Evolutionary conservation across 2,329 filamentous ascomycete genomes (phyloP), one percentile per base, ranked within the genome.

Genomic region (Elsinoe arachidis): DNA sequence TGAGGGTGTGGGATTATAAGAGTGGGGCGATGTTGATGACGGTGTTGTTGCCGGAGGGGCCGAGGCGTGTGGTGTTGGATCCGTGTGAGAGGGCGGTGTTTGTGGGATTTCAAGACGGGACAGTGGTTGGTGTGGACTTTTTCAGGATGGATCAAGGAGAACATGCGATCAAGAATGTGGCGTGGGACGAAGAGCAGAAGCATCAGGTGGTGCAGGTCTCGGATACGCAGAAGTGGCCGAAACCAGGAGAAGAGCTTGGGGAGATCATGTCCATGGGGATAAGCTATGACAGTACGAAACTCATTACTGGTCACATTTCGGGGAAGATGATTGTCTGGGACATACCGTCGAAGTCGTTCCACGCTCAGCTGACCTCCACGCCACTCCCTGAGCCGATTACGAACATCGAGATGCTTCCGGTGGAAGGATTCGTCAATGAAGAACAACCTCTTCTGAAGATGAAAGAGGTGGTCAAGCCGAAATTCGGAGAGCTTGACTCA

Each of bases 1-100:
- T 89, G 64, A 85, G 96, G 65, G 78, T 95, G 60, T 99, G 93
- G 93, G 91, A 97, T 72, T 95, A 95, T 69, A 83, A 85, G 61
- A 88, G 83, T 0, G 89, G 89, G 38, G 81, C 83, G 60, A 77
- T 86, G 10, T 75, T 97, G 58, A 83, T 91, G 43, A 97, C 90
- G 3, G 83, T 95, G 62, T 78, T 97, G 39, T 82, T 97, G 58
- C 83, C 88, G 1, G 78, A 80, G n/a, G 76, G 80, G 15, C 89
- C 91, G 14, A 76, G 86, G 30, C 90, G 86, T 64, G 70, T 92
- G 34, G 76, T 82, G 7, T 76, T 97, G 3, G 93, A 97, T 70
- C 87, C 91, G 0, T 89, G 85, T 60, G 86, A 92, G 62, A 82
- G 92, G 55, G 90, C 87, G 3, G 82, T 93, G 58, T 95, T 91